These are phyloP conservation scores for Diaporthe longicolla DNA, from an alignment of 2,329 filamentous ascomycete species.

Conservation along the genomic window DNA sequence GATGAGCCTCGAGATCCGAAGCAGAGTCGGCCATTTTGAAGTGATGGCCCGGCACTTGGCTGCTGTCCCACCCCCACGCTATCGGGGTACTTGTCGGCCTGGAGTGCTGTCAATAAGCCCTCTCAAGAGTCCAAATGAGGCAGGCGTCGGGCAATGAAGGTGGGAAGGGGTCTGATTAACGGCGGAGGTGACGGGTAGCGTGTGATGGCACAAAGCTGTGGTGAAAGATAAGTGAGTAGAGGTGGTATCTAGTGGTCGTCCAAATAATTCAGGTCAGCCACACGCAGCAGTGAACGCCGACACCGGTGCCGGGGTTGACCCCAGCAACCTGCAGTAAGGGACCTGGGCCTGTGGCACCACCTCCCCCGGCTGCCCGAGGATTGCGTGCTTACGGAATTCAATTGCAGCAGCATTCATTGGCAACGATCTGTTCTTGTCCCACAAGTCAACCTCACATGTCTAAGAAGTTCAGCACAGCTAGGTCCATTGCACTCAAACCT, in stretches of 20 bases:
- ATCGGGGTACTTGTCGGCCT: neutral
- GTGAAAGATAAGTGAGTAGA: constrained; percentile 1
- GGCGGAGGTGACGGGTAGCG: neutral
- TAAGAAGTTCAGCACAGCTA: neutral
- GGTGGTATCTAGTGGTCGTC: neutral
- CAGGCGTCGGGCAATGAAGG: neutral
- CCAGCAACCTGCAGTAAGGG: constrained; percentile 11
- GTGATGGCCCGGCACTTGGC: constrained; percentile 10
- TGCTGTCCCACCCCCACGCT: constrained; percentile 37
- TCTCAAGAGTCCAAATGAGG: neutral
- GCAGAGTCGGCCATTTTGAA: constrained; percentile 53
- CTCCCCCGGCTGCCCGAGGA: neutral
- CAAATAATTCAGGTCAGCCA: constrained; percentile 13
- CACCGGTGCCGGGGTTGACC: constrained; percentile 37
- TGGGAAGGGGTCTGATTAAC: neutral
- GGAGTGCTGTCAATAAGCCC: neutral
- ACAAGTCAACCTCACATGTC: neutral
- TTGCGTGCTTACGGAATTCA: constrained; percentile 36
- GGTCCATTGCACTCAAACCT: neutral
- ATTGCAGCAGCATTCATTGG: constrained; percentile 32
- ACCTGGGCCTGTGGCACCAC: neutral
- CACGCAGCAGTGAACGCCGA: constrained; percentile 25
- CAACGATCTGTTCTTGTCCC: neutral
- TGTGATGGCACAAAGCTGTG: neutral
- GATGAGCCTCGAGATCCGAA: constrained; percentile 54